Percentiles rank a stretch among this genome's conserved stretches.
Conservation (phyloP, 306 rosid genomes). For the Fragaria ananassa region DNA sequence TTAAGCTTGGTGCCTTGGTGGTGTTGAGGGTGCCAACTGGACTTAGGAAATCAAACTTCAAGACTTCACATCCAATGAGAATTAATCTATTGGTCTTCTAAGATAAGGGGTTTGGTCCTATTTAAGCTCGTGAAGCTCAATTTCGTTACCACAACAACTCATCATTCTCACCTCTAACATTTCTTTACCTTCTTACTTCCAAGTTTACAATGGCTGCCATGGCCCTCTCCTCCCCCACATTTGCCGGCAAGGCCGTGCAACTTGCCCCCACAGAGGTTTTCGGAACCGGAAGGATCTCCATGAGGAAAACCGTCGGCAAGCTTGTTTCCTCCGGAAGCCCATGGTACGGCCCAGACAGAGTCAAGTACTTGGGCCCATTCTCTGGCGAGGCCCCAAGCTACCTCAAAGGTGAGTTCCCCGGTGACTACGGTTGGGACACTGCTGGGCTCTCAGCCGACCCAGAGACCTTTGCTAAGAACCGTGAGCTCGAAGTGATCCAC, state of each 20-base stretch:
- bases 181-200: background rate
- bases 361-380: slow-evolving; percentile 65
- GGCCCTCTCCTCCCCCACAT: slow-evolving; percentile 59
- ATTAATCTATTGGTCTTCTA: slow-evolving; percentile 12
- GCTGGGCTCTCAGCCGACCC: slow-evolving; percentile 72
- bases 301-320: slow-evolving; percentile 39
- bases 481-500: slow-evolving; percentile 60
- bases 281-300: slow-evolving; percentile 31
- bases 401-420: slow-evolving; percentile 56
- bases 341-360: slow-evolving; percentile 71
- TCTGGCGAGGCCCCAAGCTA: slow-evolving; percentile 57
- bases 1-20: slow-evolving; percentile 3
- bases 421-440: slow-evolving; percentile 73
- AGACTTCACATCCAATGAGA: slow-evolving; percentile 33
- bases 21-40: slow-evolving; percentile 19
- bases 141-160: background rate
- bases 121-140: background rate
- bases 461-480: slow-evolving; percentile 52
- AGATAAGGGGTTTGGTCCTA: slow-evolving; percentile 35
- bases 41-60: slow-evolving; percentile 14
- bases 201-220: slow-evolving; percentile 42
- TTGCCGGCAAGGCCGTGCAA: slow-evolving; percentile 49
- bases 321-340: slow-evolving; percentile 45
- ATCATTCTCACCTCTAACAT: background rate
- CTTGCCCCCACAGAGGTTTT: slow-evolving; percentile 33